A percentile compares a stretch with the other conserved stretches of the same genome.
phyloP scores from a whole-genome alignment of 352 stramenopile genomes.

The Globisporangium emineosum region DNA sequence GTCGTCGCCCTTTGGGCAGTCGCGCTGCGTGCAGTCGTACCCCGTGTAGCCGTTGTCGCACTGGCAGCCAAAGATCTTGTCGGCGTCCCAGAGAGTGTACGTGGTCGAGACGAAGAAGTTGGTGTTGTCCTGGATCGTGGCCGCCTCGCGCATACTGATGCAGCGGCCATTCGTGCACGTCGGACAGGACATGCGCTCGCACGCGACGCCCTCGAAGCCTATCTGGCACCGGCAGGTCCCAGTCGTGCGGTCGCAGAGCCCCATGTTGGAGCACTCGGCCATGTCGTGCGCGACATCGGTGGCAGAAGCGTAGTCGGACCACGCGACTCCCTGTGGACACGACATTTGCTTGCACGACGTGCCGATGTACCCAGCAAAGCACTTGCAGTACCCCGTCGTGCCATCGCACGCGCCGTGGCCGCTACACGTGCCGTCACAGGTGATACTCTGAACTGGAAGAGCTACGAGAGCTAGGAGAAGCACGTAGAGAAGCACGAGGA shows the following conservation, averaged over 20 bases:
- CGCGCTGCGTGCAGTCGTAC: constrained; percentile 59
- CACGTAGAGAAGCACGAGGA: not conserved
- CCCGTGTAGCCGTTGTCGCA: constrained; percentile 65
- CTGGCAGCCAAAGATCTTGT: constrained; percentile 78
- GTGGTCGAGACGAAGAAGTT: constrained; percentile 64
- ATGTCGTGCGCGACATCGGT: constrained; percentile 40
- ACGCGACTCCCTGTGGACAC: constrained; percentile 38
- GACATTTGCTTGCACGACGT: constrained; percentile 53
- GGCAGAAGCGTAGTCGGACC: constrained; percentile 55
- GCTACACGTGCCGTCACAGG: constrained; percentile 83
- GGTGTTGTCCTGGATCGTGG: constrained; percentile 49
- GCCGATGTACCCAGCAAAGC: constrained; percentile 77
- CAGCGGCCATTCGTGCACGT: constrained; percentile 66
- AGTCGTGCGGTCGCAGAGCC: constrained; percentile 68
- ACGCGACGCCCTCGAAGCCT: constrained; percentile 76
- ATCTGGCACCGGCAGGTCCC: constrained; percentile 56
- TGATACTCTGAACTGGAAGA: constrained; percentile 10
- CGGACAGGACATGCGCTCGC: constrained; percentile 61
- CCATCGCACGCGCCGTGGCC: constrained; percentile 61
- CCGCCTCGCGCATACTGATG: constrained; percentile 67
- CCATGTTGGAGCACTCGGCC: constrained; percentile 85
- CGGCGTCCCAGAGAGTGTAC: constrained; percentile 67
- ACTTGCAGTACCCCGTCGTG: constrained; percentile 66
- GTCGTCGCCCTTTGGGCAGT: constrained; percentile 61
- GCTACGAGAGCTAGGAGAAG: not conserved